Percentiles rank a stretch among this genome's conserved stretches.
phyloP scores from a whole-genome alignment of 2,329 filamentous ascomycete genomes.

The Pestalotiopsis sp. region DNA sequence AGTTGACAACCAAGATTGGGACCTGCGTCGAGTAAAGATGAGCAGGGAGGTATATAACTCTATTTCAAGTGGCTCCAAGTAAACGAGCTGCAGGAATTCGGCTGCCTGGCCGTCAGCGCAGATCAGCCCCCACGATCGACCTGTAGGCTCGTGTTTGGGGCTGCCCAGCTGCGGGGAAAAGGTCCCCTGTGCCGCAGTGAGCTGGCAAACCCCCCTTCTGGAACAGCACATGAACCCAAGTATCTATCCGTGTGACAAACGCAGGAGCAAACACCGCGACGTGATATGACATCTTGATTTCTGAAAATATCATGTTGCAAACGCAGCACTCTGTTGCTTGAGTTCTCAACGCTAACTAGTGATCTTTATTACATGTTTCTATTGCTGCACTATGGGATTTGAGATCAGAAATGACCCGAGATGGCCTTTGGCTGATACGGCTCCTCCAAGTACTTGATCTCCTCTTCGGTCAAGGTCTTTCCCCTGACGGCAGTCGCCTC shows the following conservation, averaged over 20 bases:
- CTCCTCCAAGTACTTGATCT: constrained; percentile 34
- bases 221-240: not conserved
- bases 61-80: not conserved
- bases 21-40: not conserved
- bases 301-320: too few species aligned
- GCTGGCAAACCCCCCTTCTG: not conserved
- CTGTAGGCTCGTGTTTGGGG: not conserved
- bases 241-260: not conserved
- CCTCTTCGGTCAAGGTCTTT: constrained; percentile 50
- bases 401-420: not conserved
- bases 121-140: not conserved
- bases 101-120: constrained; percentile 7
- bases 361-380: too few species aligned
- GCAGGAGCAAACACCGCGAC: too few species aligned
- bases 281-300: too few species aligned
- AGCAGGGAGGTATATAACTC: not conserved
- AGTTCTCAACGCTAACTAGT: too few species aligned
- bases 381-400: too few species aligned
- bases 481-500: constrained; percentile 47
- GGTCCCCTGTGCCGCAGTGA: not conserved
- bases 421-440: constrained; percentile 3
- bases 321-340: too few species aligned
- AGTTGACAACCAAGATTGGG: not conserved
- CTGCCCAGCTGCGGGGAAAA: not conserved
- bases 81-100: not conserved